Evolutionary conservation across 805 yeast genomes (phyloP), one percentile per base, ranked within the genome.

Genomic region (Yarrowia yakushimensis): DNA sequence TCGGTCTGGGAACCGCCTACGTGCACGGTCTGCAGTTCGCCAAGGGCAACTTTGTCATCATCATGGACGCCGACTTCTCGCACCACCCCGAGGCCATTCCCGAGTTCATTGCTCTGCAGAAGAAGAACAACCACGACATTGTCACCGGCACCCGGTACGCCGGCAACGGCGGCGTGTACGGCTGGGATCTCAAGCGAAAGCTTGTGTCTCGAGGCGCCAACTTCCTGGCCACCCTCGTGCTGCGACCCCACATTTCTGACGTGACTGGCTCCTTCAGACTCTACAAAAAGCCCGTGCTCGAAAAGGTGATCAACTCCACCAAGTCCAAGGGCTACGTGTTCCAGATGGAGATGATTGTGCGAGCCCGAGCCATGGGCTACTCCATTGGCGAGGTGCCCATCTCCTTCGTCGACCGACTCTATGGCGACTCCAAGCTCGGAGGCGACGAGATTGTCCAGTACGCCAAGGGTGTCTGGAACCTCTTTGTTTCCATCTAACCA

Each of bases 321-420:
- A 79, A 82, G 70, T 83, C 88, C 36, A 87, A 87, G 76, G 93
- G 93, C 59, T 87, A 87, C 69, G 93, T 87, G 42, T 87, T 87
- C 82, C 93, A 87, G 76, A 87, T 87, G 93, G 93, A 87, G 75
- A 86, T 87, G 91, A 85, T 87, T 83, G 93, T 87, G 23, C 82
- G 93, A 67, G 93, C 93, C 41, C 81, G 88, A 71, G 78, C 85
- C n/a, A 75, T 85, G 72, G 86, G 86, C n/a, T 85, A 81, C 75
- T 78, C 82, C 17, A 85, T 87, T 67, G 92, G 87, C 30, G 93
- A 87, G 72, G 91, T 86, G 31, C 92, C 92, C 54, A 87, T 87
- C 68, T 81, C 84, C 65, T 87, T 87, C 69, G 93, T 87, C 41
- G 93, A 87, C 74, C 81, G 93, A 73, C 78, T 87, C 65, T 87